Base-by-base conservation (phyloP, 768 basidiomycete species). In the Multifurca ochricompacta region DNA sequence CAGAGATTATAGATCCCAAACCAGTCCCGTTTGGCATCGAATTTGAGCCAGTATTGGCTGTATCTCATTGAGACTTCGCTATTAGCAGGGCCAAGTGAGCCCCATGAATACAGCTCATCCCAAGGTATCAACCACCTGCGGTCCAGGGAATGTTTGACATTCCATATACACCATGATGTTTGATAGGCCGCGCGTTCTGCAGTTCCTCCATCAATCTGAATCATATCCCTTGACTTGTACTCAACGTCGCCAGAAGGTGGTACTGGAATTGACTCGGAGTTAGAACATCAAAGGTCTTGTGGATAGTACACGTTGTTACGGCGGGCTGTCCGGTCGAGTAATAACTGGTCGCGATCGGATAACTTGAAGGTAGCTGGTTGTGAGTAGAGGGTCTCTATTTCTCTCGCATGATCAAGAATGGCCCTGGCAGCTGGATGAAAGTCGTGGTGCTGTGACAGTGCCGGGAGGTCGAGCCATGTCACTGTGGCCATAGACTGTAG, bases 31-130 rank as follows among this genome's bases (percentile, higher is more conserved):
- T 7, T 14, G 23, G 46, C 46, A 6, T 48, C 8, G 19, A 48
- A 48, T 11, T 55, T 21, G 7, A 55, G 54, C 54, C 54, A 55
- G 21, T 50, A 37, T 19, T 21, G 48, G 44, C 48, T 50, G 32
- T 48, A 48, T 10, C 23, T 6, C 14, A 48, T 3, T 1, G 46
- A 48, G 9, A 27, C 4, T 7, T 0, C 13, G 19, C 1, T 19
- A 4, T 14, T 21, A 28, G 46, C 34, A 6, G 46, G 14, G 6
- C 46, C 46, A 36, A 48, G 21, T 23, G 46, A 36, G 8, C 21
- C 7, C 46, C 46, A 48, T 6, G 46, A 36, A 16, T 25, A 21
- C 46, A 48, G 21, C 2, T 7, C 23, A 6, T 23, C 14, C 46
- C 46, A 36, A 3, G 23, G n/a, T 23, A 6, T 18, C 10, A 7